Percentiles rank a stretch among this genome's conserved stretches.
Conservation (phyloP, 2,329 filamentous ascomycete species). For the Phaeosphaeria sp. region DNA sequence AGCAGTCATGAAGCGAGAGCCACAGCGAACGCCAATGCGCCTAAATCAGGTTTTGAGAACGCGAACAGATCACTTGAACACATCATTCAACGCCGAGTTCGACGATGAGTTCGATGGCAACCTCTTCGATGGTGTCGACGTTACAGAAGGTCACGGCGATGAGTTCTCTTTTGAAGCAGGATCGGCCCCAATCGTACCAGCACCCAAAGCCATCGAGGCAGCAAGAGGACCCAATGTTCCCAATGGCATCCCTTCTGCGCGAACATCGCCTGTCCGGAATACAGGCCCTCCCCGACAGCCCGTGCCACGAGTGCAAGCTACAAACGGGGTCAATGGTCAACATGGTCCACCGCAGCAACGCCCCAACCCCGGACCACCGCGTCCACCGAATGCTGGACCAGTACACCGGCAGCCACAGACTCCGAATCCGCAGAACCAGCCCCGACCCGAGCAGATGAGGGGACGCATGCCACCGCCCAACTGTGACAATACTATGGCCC, state of each 20-base stretch:
- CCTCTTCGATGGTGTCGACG: constrained; percentile 63
- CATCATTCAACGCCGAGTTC: constrained; percentile 51
- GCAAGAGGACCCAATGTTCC: constrained; percentile 16
- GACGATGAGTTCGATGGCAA: constrained; percentile 65
- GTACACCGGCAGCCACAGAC: constrained; percentile 41
- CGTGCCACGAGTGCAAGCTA: constrained; percentile 29
- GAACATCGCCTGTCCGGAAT: constrained; percentile 29
- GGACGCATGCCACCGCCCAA: constrained; percentile 31
- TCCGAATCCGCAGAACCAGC: constrained; percentile 28
- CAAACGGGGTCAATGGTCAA: constrained; percentile 29
- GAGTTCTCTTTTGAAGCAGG: constrained; percentile 39
- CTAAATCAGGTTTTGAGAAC: constrained; percentile 33
- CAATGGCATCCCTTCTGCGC: constrained; percentile 24
- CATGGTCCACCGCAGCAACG: constrained; percentile 34
- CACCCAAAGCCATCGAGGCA: constrained; percentile 16
- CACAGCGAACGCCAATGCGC: constrained; percentile 29
- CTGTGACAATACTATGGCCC: constrained; percentile 24
- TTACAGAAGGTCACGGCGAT: constrained; percentile 70
- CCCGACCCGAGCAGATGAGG: constrained; percentile 27
- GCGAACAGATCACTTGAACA: constrained; percentile 41
- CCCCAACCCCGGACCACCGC: constrained; percentile 28
- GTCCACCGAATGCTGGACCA: constrained; percentile 25
- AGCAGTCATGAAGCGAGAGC: constrained; percentile 35
- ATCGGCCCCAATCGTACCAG: constrained; percentile 17
- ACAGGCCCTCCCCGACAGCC: constrained; percentile 27